Evolutionary conservation across 2,329 filamentous ascomycete species (phyloP), one percentile per base, ranked within the genome.

Genomic region (Venturiaceae sp.): DNA sequence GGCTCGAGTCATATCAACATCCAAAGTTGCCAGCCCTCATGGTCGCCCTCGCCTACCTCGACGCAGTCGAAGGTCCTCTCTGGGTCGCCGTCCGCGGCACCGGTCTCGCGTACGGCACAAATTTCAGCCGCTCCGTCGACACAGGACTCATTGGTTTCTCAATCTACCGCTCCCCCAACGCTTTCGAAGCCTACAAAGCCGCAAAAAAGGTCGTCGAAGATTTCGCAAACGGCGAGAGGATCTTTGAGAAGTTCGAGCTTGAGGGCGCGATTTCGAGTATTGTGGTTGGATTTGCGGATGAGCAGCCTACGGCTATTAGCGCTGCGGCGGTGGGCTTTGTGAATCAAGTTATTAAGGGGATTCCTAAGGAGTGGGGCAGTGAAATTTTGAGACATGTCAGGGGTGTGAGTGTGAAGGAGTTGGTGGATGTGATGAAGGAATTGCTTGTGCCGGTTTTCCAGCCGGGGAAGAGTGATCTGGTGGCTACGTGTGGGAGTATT

Each of bases 31-130:
- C 94, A 0, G 86, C 92, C 2, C 80, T 96, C 55, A 83, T 95
- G 70, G 92, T 99, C 7, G 91, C 92, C 0, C 83, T 91, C 54
- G 85, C 91, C 21, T 97, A 96, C 69, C 86, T 99, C 61, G 92
- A 96, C 68, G 86, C 91, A 0, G 88, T 95, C 19, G 94, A 99
- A 72, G 94, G 94, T 0, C 94, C 94, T 0, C 83, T 99, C 33
- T 97, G 94, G 92, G 87, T 87, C 62, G 90, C 90, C 0, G 88
- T 97, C 53, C 90, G 94, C 52, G 94, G 94, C 58, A 94, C 90
- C 46, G 94, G 94, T 47, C 84, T 97, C 56, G 94, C 94, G 0
- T 99, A 99, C 68, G 92, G 92, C 57, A 86, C 88, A 0, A 84
- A 82, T 65, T 95, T 97, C 68, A 80, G 80, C 47, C 85, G 88